A percentile compares a stretch with the other conserved stretches of the same genome.
Evolutionary conservation across 768 basidiomycete genomes (phyloP).

Genomic region (Tulasnella sp.): DNA sequence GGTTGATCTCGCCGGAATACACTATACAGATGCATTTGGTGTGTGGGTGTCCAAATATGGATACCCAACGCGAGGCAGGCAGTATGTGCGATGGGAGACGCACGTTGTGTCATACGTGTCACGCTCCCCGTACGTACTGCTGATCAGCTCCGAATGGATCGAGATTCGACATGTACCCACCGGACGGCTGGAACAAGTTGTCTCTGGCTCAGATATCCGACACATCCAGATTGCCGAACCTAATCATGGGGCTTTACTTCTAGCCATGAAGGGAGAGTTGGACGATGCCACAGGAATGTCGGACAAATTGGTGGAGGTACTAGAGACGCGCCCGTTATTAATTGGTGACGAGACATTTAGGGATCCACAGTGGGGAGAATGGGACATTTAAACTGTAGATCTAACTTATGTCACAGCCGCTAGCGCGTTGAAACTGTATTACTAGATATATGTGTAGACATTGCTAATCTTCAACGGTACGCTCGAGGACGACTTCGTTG

Average conservation of each 20-base stretch:
- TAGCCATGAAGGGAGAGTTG: conserved; percentile 52
- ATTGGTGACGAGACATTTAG: conserved; percentile 17
- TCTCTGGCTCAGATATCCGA: conserved; percentile 61
- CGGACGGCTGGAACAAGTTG: conserved; percentile 69
- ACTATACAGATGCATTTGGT: conserved; percentile 53
- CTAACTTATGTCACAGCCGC: not conserved
- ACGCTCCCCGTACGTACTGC: conserved; percentile 52
- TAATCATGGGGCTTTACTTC: conserved; percentile 40
- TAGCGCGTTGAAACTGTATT: no score
- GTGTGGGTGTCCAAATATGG: conserved; percentile 69
- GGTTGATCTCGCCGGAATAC: no score
- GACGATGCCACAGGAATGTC: conserved; percentile 47
- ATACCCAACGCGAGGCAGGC: conserved; percentile 43
- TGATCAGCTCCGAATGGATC: conserved; percentile 60
- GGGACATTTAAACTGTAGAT: conserved; percentile 40
- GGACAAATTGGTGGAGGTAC: conserved; percentile 56
- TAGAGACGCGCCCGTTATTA: conserved; percentile 52
- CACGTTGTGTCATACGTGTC: conserved; percentile 51
- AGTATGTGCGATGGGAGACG: conserved; percentile 71
- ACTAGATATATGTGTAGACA: no score
- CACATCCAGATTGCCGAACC: conserved; percentile 41
- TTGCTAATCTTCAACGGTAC: no score
- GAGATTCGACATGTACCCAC: conserved; percentile 59
- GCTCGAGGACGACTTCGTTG: no score
- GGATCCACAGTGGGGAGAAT: conserved; percentile 55